These are phyloP conservation scores for Vaucheria bursata DNA, from an alignment of 352 stramenopile genomes.

Conservation along the genomic window DNA sequence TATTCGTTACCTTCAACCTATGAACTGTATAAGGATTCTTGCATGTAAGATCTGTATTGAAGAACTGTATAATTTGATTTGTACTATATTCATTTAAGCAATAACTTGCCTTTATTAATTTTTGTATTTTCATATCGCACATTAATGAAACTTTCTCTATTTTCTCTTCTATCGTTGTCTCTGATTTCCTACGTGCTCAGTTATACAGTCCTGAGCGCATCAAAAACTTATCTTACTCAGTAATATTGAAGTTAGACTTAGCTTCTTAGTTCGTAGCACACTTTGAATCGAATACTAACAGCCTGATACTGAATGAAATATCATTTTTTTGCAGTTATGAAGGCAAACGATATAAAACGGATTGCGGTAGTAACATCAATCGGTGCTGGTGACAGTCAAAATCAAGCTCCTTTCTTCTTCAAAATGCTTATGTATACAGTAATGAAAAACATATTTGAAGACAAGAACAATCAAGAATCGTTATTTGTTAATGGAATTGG, in stretches of 20 bases:
- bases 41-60: too few relatives aligned
- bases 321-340: constrained; percentile 55
- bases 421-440: constrained; percentile 71
- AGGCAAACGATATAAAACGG: constrained; percentile 62
- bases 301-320: too few relatives aligned
- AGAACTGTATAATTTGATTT: not conserved
- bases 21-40: not conserved
- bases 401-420: constrained; percentile 73
- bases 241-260: too few relatives aligned
- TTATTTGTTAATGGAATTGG: constrained; percentile 58
- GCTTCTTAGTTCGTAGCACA: too few relatives aligned
- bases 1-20: not conserved
- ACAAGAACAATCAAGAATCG: constrained; percentile 75
- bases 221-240: too few relatives aligned
- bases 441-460: constrained; percentile 63
- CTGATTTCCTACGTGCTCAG: too few relatives aligned
- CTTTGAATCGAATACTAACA: too few relatives aligned
- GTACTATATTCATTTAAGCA: too few relatives aligned
- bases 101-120: not conserved
- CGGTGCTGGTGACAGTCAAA: constrained; percentile 63
- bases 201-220: not conserved
- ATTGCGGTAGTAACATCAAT: constrained; percentile 69
- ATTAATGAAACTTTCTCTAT: too few relatives aligned
- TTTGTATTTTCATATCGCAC: too few relatives aligned
- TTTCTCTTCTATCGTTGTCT: too few relatives aligned